phyloP scores from a whole-genome alignment of 352 stramenopile genomes.

The Plasmopara halstedii region DNA sequence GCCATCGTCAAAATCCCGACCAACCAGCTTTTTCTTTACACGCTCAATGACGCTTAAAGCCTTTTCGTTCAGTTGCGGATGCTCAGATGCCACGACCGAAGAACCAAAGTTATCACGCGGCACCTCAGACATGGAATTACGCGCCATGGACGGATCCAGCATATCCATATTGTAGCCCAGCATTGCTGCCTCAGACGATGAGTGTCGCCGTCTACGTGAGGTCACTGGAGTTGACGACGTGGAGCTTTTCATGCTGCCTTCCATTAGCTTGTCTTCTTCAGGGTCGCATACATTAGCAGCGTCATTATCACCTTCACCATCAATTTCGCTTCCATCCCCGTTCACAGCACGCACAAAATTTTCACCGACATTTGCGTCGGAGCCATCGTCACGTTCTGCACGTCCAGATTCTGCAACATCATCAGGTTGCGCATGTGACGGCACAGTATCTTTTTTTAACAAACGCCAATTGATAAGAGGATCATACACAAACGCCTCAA shows the following conservation, averaged over 20 bases:
- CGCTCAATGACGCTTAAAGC: slow-evolving; percentile 94
- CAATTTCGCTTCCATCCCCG: slow-evolving; percentile 10
- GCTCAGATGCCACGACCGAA: slow-evolving; percentile 49
- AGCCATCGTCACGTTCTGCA: slow-evolving; percentile 4
- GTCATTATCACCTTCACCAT: slow-evolving; percentile 16
- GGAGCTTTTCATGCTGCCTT: slow-evolving; percentile 54
- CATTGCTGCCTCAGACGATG: slow-evolving; percentile 53
- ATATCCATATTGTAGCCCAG: slow-evolving; percentile 55
- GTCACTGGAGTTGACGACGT: slow-evolving; percentile 33
- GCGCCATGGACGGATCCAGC: slow-evolving; percentile 39
- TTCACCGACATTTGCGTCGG: slow-evolving; percentile 12
- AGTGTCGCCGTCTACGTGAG: slow-evolving; percentile 44
- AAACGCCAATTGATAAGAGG: slow-evolving; percentile 99
- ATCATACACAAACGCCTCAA: slow-evolving; percentile 99
- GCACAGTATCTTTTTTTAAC: slow-evolving; percentile 80
- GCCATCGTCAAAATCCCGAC: slow-evolving; percentile 94
- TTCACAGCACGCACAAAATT: slow-evolving; percentile 12
- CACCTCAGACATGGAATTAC: slow-evolving; percentile 58
- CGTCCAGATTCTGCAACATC: slow-evolving; percentile 33
- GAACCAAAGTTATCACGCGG: slow-evolving; percentile 39
- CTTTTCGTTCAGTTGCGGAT: slow-evolving; percentile 83
- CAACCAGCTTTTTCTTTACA: slow-evolving; percentile 99
- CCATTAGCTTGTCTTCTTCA: slow-evolving; percentile 30
- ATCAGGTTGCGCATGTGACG: slow-evolving; percentile 65
- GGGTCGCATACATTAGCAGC: slow-evolving; percentile 9